Evolutionary conservation across 1,284 basidiomycete genomes (phyloP).

Genomic region (Cryptococcus depauperatus): DNA sequence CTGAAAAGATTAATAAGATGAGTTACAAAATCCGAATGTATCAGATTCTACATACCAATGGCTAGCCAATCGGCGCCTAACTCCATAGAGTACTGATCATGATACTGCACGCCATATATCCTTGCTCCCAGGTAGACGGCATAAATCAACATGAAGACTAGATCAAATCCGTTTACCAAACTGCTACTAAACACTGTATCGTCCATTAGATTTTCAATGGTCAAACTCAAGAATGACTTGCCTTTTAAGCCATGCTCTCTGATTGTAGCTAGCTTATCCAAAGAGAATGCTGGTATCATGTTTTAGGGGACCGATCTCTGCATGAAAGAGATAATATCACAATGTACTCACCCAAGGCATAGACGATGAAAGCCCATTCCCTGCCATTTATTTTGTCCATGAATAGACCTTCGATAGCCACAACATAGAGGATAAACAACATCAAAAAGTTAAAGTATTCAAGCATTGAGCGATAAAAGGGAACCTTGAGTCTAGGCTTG

Average conservation of each 20-base stretch:
- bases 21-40: background rate
- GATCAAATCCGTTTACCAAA: conserved; percentile 68
- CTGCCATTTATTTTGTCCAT: conserved; percentile 54
- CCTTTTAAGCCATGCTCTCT: conserved; percentile 81
- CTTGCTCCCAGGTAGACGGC: conserved; percentile 64
- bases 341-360: conserved; percentile 54
- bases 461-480: conserved; percentile 76
- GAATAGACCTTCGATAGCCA: conserved; percentile 69
- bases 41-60: conserved; percentile 22
- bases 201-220: background rate
- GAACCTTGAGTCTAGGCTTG: conserved; percentile 70
- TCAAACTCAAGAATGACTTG: conserved; percentile 15
- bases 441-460: conserved; percentile 78
- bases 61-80: conserved; percentile 40
- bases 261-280: conserved; percentile 88
- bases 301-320: background rate
- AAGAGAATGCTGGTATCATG: conserved; percentile 55
- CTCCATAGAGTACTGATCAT: conserved; percentile 53
- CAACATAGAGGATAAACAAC: conserved; percentile 71
- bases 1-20: conserved; percentile 48
- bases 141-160: conserved; percentile 66
- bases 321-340: background rate
- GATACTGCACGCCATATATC: conserved; percentile 60
- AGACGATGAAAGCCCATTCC: conserved; percentile 71
- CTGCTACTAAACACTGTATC: conserved; percentile 38